These are phyloP conservation scores for Fusarium oxysporum DNA, from an alignment of 2,329 filamentous ascomycete genomes.

Conservation along the genomic window DNA sequence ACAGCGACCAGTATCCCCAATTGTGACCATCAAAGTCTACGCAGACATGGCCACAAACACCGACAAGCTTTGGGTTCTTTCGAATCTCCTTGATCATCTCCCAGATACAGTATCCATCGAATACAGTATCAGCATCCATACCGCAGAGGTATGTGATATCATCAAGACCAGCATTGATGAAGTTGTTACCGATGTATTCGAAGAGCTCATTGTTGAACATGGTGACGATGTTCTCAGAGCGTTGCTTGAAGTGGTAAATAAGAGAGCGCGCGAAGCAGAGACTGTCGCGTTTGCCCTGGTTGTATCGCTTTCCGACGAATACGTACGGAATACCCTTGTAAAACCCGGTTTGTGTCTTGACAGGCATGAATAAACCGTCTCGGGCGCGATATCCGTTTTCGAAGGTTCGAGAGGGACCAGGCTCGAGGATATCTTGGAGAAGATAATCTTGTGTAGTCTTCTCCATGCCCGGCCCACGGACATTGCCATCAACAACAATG, in stretches of 20 bases:
- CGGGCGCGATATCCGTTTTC: conserved; percentile 59
- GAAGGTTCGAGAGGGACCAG: conserved; percentile 50
- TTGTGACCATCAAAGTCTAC: conserved; percentile 58
- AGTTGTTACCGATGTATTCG: conserved; percentile 53
- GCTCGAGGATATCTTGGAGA: conserved; percentile 58
- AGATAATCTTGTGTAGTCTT: conserved; percentile 62
- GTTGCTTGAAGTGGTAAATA: conserved; percentile 60
- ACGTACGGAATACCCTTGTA: conserved; percentile 61
- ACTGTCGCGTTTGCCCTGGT: conserved; percentile 63
- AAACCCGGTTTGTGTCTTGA: conserved; percentile 56
- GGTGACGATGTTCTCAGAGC: conserved; percentile 55
- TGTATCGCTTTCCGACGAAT: conserved; percentile 61
- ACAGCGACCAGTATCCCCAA: conserved; percentile 59
- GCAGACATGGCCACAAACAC: conserved; percentile 61
- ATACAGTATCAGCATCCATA: conserved; percentile 62
- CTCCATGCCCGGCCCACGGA: conserved; percentile 58
- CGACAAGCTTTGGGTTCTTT: conserved; percentile 56
- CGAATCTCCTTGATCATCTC: conserved; percentile 59
- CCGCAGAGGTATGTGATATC: conserved; percentile 58
- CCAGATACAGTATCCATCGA: conserved; percentile 57
- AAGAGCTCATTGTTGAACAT: conserved; percentile 61
- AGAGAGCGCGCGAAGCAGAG: conserved; percentile 62
- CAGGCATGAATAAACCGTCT: conserved; percentile 60
- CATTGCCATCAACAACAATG: conserved; percentile 61
- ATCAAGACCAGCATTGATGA: conserved; percentile 53